Conservation (phyloP, 2,329 filamentous ascomycete genomes). For the Dothideomycetes sp. region DNA sequence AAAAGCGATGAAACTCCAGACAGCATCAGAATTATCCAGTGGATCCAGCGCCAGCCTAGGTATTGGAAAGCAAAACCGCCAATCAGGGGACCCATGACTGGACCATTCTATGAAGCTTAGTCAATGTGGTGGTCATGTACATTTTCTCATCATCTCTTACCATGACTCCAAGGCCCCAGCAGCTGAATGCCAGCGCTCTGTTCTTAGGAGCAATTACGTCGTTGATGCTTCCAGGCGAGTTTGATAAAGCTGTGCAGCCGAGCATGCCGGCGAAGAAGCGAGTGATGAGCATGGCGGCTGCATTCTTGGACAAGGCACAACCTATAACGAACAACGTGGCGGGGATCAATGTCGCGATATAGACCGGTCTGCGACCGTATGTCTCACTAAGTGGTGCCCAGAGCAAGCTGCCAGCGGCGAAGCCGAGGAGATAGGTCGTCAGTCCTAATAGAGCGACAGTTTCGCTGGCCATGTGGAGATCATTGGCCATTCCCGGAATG, state of each 20-base stretch:
- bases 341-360: background rate
- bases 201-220: constrained; percentile 67
- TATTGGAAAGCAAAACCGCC: constrained; percentile 5
- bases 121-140: too few species aligned
- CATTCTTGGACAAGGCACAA: constrained; percentile 1
- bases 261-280: constrained; percentile 6
- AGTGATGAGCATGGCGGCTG: background rate
- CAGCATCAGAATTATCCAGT: constrained; percentile 31
- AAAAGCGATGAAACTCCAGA: constrained; percentile 44
- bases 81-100: constrained; percentile 4
- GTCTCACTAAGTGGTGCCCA: constrained; percentile 7
- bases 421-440: constrained; percentile 5
- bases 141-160: too few species aligned
- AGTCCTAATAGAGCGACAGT: constrained; percentile 2
- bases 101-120: too few species aligned
- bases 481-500: constrained; percentile 4
- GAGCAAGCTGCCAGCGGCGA: constrained; percentile 6
- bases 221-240: constrained; percentile 65
- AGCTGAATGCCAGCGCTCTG: constrained; percentile 62
- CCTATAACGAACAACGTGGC: constrained; percentile 5
- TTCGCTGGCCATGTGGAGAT: background rate
- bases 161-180: constrained; percentile 69
- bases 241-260: constrained; percentile 23
- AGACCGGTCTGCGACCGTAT: constrained; percentile 4
- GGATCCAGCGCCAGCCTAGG: constrained; percentile 8